Percentiles rank a stretch among this genome's conserved stretches.
These are phyloP conservation scores for Trametopsis cervina DNA, from an alignment of 768 basidiomycete species.

Conservation along the genomic window DNA sequence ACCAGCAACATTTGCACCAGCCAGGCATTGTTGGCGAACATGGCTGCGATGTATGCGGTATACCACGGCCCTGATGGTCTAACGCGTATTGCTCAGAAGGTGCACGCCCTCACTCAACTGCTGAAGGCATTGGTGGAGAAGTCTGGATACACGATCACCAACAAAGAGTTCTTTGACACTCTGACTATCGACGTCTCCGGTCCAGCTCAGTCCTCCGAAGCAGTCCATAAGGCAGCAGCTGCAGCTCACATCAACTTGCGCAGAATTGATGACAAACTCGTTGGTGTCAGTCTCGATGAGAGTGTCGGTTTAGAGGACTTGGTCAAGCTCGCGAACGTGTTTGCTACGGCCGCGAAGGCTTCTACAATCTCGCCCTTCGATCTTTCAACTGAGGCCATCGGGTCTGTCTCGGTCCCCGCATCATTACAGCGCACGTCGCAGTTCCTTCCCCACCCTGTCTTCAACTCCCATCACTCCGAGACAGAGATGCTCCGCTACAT, in stretches of 20 bases:
- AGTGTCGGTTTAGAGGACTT: conserved; percentile 74
- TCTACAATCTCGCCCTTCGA: conserved; percentile 39
- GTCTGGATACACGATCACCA: conserved; percentile 69
- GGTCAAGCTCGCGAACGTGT: conserved; percentile 72
- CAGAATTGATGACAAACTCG: conserved; percentile 58
- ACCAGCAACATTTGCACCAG: conserved; percentile 98
- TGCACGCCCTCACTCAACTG: conserved; percentile 82
- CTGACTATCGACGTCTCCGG: conserved; percentile 69
- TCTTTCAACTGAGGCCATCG: conserved; percentile 34
- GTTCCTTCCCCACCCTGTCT: conserved; percentile 82
- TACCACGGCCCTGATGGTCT: conserved; percentile 93
- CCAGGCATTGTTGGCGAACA: conserved; percentile 96
- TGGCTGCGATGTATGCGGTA: conserved; percentile 98
- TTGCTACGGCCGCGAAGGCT: conserved; percentile 57
- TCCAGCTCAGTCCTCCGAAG: conserved; percentile 45
- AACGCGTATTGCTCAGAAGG: conserved; percentile 76
- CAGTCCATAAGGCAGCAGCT: conserved; percentile 63
- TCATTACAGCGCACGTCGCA: conserved; percentile 53
- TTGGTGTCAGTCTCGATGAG: conserved; percentile 93
- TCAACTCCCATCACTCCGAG: conserved; percentile 96
- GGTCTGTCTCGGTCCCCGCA: conserved; percentile 40
- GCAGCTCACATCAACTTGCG: conserved; percentile 80
- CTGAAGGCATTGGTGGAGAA: conserved; percentile 59
- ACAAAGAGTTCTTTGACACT: conserved; percentile 87
- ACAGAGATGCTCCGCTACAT: conserved; percentile 99